Evolutionary conservation across 164 flowering plant species (phyloP), one percentile per base, ranked within the genome.

Genomic region (Pachysandra terminalis): DNA sequence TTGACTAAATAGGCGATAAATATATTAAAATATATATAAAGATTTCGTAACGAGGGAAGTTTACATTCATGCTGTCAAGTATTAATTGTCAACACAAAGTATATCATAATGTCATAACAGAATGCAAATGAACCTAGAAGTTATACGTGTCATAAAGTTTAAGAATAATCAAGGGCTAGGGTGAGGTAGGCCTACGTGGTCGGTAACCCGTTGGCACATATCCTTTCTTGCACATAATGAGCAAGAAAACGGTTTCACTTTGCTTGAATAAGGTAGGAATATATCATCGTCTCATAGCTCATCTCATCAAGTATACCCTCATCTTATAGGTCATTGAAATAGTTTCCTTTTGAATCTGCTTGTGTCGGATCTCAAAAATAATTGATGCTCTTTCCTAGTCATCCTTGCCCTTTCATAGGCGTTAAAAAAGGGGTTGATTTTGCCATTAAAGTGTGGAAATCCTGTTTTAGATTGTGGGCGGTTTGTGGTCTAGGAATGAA

Each of bases 391-490:
- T 5, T 52, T 52, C 55, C 55, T 19, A 19, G 16, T 52, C 55
- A 52, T 52, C 55, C 55, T 52, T 52, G 16, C 55, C 55, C 55
- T 52, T 52, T 52, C 55, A 52, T 19, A 52, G 16, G 3, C 16
- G 55, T 52, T 7, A 19, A 52, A 52, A 52, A 52, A 52, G 55
- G 55, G 55, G 55, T 52, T 52, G 55, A 52, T 52, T 52, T 19
- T 52, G 55, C 55, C 55, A 52, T 52, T 52, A 52, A 52, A 52
- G 55, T 52, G 16, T 52, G 55, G 55, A 52, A 52, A 52, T 52
- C 55, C 6, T 7, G 55, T 52, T 52, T 52, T 52, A 52, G n/a
- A n/a, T n/a, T n/a, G n/a, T n/a, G n/a, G n/a, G n/a, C n/a, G n/a
- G n/a, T n/a, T n/a, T n/a, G n/a, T n/a, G n/a, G n/a, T n/a, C n/a